Base-by-base conservation (phyloP, 1,284 basidiomycete species). In the Tylopilus orsonianus region DNA sequence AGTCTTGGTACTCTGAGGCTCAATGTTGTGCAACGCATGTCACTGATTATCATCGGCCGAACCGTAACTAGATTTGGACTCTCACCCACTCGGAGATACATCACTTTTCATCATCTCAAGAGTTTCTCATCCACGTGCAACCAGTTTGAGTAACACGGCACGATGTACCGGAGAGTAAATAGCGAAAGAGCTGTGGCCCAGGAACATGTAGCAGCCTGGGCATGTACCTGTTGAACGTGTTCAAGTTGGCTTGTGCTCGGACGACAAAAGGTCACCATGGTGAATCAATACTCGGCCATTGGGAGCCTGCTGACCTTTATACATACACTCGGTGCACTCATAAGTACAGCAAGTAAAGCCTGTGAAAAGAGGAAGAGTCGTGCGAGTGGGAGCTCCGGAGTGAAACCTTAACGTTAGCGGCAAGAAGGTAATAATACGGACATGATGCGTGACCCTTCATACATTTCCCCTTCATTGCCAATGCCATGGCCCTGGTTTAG, bases 41-140 rank as follows among this genome's bases (percentile, higher is more conserved):
- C n/a, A n/a, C n/a, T n/a, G n/a, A n/a, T n/a, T n/a, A n/a, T n/a
- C n/a, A n/a, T n/a, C n/a, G n/a, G n/a, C n/a, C n/a, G n/a, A n/a
- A n/a, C 60, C 10, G 60, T 60, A 16, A 36, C 37, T 9, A 59
- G 24, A 40, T 60, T 38, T 7, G 26, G 1, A 24, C 14, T 36
- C 48, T 39, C 27, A 42, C 59, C 44, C 42, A 18, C 10, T 41
- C 29, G 20, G 26, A 27, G 19, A 49, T 20, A 7, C 2, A 19
- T 23, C 41, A 18, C 18, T 41, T 50, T 6, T 32, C 24, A 14
- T 42, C 39, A 40, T 41, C n/a, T n/a, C 13, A 36, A 35, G 34
- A 22, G 39, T 20, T 16, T 24, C 12, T 13, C 18, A 16, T 3
- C 20, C 39, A 37, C 32, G 44, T 6, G 34, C 20, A 22, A 57